Conservation (phyloP, 2,329 filamentous ascomycete species). For the Colletotrichum sp. region DNA sequence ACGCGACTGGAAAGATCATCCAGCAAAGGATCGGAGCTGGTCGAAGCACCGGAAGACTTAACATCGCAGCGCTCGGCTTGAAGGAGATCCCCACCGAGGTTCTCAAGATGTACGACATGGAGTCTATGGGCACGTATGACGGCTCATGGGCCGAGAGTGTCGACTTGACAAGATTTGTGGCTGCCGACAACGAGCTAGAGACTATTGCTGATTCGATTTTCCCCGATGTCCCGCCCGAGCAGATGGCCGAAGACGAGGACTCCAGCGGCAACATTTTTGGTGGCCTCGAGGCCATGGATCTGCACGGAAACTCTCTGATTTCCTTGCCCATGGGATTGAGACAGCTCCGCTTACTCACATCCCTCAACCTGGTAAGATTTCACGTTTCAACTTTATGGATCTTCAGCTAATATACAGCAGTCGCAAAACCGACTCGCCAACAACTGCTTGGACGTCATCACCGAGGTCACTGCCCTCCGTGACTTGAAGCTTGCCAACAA, state of each 20-base stretch:
- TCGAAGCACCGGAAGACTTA: slow-evolving; percentile 79
- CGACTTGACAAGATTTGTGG: slow-evolving; percentile 82
- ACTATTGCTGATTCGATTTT: slow-evolving; percentile 77
- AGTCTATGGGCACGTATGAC: slow-evolving; percentile 65
- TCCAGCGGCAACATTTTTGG: slow-evolving; percentile 78
- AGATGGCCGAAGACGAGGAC: slow-evolving; percentile 69
- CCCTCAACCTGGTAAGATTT: slow-evolving; percentile 75
- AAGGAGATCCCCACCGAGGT: slow-evolving; percentile 83
- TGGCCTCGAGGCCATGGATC: slow-evolving; percentile 78
- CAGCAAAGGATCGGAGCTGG: slow-evolving; percentile 75
- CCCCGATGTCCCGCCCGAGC: slow-evolving; percentile 69
- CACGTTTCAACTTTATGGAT: not conserved
- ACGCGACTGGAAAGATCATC: slow-evolving; percentile 69
- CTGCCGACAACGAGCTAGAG: slow-evolving; percentile 88
- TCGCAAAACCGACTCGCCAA: slow-evolving; percentile 83
- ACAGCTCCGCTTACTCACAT: slow-evolving; percentile 75
- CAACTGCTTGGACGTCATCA: slow-evolving; percentile 73
- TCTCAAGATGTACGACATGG: slow-evolving; percentile 87
- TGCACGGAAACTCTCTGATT: slow-evolving; percentile 83
- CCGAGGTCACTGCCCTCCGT: slow-evolving; percentile 73
- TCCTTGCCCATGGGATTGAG: slow-evolving; percentile 78
- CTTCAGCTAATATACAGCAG: slow-evolving; percentile 42
- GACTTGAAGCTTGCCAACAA: slow-evolving; percentile 87
- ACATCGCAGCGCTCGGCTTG: slow-evolving; percentile 84
- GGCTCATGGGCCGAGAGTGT: slow-evolving; percentile 91